These are phyloP conservation scores for Rhododendron williamsianum DNA, from an alignment of 148 eudicot species.

Conservation along the genomic window DNA sequence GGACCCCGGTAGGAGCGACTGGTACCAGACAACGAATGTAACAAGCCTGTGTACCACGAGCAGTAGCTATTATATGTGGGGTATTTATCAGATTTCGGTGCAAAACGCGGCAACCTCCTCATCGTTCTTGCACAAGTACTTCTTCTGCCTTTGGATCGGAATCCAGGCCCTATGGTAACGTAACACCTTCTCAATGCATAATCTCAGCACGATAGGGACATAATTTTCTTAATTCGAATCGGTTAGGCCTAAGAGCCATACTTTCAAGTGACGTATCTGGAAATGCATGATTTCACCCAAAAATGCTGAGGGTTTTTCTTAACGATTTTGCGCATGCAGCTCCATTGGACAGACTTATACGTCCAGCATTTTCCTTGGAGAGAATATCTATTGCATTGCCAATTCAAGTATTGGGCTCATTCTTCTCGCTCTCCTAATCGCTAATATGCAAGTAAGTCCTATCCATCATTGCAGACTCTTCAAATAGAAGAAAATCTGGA, in stretches of 20 bases:
- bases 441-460: conserved; percentile 5
- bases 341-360: conserved; percentile 6
- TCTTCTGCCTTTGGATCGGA: conserved; percentile 79
- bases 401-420: conserved; percentile 4
- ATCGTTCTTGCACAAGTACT: conserved; percentile 47
- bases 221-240: background rate
- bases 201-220: background rate
- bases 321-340: background rate
- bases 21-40: conserved; percentile 52
- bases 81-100: conserved; percentile 53
- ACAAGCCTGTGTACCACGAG: conserved; percentile 35
- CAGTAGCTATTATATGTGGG: conserved; percentile 36
- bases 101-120: conserved; percentile 41
- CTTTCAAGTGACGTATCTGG: background rate
- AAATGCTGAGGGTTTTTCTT: background rate
- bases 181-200: background rate
- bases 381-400: conserved; percentile 1
- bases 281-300: background rate
- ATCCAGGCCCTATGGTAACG: conserved; percentile 62
- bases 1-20: conserved; percentile 32
- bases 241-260: background rate
- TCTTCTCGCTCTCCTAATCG: conserved; percentile 1
- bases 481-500: background rate
- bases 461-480: background rate
- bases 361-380: background rate